Conservation (phyloP, 2,329 filamentous ascomycete genomes). For the Hymenoscyphus fraxineus region DNA sequence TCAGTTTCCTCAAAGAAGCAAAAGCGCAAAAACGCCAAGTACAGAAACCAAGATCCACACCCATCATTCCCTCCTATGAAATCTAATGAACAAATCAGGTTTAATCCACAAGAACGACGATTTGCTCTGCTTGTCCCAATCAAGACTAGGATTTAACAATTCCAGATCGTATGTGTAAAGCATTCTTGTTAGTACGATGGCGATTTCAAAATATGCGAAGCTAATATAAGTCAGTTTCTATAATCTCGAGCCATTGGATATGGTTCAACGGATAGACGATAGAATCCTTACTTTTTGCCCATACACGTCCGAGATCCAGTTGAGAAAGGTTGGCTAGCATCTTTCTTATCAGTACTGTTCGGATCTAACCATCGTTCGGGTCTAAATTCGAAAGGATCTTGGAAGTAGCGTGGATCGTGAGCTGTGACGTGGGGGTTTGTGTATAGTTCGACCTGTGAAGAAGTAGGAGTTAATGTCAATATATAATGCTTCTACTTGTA, state of each 20-base stretch:
- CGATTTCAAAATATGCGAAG: not conserved
- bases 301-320: slow-evolving; percentile 37
- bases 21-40: not conserved
- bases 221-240: not conserved
- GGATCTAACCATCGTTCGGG: slow-evolving; percentile 6
- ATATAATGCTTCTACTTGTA: slow-evolving; percentile 22
- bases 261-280: not conserved
- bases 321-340: slow-evolving; percentile 32
- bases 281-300: slow-evolving; percentile 25
- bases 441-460: slow-evolving; percentile 32
- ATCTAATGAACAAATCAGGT: slow-evolving; percentile 10
- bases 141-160: slow-evolving; percentile 21
- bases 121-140: slow-evolving; percentile 27
- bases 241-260: not conserved
- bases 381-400: slow-evolving; percentile 25
- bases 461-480: not conserved
- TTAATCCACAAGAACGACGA: slow-evolving; percentile 31
- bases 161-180: slow-evolving; percentile 14
- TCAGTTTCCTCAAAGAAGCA: not conserved
- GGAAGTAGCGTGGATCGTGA: slow-evolving; percentile 32
- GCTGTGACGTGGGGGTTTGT: slow-evolving; percentile 34
- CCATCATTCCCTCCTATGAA: not conserved
- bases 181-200: slow-evolving; percentile 23
- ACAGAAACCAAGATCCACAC: not conserved
- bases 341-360: slow-evolving; percentile 21